Evolutionary conservation across 1,284 basidiomycete species (phyloP), one percentile per base, ranked within the genome.

Genomic region (Psilocybe mexicana): DNA sequence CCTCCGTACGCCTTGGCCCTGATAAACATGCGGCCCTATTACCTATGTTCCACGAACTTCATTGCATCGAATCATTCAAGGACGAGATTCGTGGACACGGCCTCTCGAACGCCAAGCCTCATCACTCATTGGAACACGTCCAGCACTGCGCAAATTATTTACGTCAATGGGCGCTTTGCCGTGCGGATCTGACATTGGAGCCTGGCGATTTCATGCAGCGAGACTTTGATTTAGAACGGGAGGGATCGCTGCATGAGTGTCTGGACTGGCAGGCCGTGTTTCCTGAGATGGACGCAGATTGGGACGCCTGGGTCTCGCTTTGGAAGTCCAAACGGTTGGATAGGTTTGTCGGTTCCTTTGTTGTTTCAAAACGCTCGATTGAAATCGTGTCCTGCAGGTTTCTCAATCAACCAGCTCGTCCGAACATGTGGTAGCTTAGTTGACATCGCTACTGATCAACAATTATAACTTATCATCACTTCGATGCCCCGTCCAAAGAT

Each of bases 111-210:
- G n/a, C 38, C 14, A 3, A 40, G 38, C 38, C 10, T 0, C 38
- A 40, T 14, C 38, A 40, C 38, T 3, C n/a, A 14, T 40, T 6
- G 38, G 44, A 44, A 52, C 58, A 59, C 26, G 26, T 59, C 24
- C 30, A 55, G 14, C 72, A 74, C 61, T 74, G 72, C 55, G 57
- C 74, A 23, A 64, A 65, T 36, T 74, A 74, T 60, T 61, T 73
- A 7, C 59, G 70, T 3, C 70, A 72, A 54, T 65, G 64, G 58
- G 57, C 60, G 2, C 63, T 74, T 26, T 75, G 73, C 57, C 28
- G 60, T 23, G 62, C 70, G 4, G 70, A 74, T 52, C 40, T 66
- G 8, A 70, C 71, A 6, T 56, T 72, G 24, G 72, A 74, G 35
- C 46, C 46, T 3, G 53, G 54, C 14, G 46, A 49, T 36, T 55